phyloP scores from a whole-genome alignment of 225 moss, liverwort and hornwort genomes.

The Pseudoscleropodium purum region DNA sequence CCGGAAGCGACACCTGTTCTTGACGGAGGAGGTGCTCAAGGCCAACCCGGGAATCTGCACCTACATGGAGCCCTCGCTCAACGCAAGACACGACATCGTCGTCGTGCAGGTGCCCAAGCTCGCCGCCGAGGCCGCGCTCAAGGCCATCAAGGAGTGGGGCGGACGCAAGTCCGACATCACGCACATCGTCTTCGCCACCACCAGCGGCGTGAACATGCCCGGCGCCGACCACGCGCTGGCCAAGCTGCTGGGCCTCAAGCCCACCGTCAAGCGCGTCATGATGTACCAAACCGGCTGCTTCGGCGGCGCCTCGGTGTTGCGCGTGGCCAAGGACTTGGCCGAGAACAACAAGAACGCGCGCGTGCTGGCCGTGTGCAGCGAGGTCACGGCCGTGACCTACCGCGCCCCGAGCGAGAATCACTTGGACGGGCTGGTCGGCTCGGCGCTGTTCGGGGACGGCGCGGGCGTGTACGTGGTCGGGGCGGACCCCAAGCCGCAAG shows the following conservation, averaged over 20 bases:
- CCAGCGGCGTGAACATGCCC: constrained; percentile 47
- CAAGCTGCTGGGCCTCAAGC: constrained; percentile 40
- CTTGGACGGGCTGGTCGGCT: neutral
- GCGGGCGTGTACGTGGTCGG: neutral
- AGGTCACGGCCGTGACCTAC: neutral
- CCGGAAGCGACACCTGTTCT: neutral
- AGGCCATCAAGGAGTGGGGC: constrained; percentile 1
- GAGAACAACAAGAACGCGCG: neutral
- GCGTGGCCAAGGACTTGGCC: neutral
- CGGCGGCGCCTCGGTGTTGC: neutral
- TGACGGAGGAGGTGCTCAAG: neutral
- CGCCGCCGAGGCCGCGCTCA: neutral
- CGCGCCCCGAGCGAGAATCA: neutral
- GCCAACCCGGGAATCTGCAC: neutral
- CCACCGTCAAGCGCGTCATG: constrained; percentile 3
- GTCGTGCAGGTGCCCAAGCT: neutral
- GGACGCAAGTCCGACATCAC: constrained; percentile 20
- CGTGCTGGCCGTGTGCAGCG: neutral
- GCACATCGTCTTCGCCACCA: constrained; percentile 41
- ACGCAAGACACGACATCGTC: neutral
- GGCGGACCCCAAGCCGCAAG: neutral
- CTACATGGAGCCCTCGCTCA: neutral
- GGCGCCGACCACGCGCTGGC: constrained; percentile 41
- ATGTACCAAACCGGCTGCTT: neutral
- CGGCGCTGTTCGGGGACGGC: neutral